phyloP scores from a whole-genome alignment of 192 early-diverging fungal species.

The Coemansia brasiliensis region DNA sequence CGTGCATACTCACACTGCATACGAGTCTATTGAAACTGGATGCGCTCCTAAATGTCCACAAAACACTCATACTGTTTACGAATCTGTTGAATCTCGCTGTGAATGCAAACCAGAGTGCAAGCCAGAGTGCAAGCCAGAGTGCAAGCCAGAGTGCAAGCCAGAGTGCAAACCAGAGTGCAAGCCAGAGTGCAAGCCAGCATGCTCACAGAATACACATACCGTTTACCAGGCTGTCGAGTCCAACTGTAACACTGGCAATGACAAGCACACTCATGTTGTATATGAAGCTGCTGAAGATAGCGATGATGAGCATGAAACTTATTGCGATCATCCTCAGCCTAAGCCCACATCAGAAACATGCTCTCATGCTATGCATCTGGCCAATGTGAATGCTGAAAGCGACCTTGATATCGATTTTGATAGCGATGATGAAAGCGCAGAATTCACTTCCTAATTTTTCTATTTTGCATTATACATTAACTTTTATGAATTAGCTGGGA shows the following conservation, averaged over 20 bases:
- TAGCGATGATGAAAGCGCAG: conserved; percentile 3
- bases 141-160: not conserved
- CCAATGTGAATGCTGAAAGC: not conserved
- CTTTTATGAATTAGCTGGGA: not conserved
- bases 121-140: not conserved
- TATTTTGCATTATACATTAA: not conserved
- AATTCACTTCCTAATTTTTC: not conserved
- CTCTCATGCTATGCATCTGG: not conserved
- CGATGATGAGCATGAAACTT: not conserved
- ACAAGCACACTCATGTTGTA: conserved; percentile 9
- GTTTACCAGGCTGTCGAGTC: conserved; percentile 14
- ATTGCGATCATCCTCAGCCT: not conserved
- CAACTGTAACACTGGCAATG: not conserved
- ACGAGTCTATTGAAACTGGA: conserved; percentile 15
- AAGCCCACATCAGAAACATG: not conserved
- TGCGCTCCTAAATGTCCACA: conserved; percentile 8
- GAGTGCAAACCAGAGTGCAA: not conserved
- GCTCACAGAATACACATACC: conserved; percentile 14
- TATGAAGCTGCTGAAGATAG: conserved; percentile 5
- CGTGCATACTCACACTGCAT: conserved; percentile 9
- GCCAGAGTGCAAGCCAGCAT: not conserved
- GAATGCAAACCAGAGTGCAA: conserved; percentile 2
- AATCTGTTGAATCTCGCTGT: conserved; percentile 19
- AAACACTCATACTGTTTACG: conserved; percentile 31
- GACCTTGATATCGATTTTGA: not conserved